Base-by-base conservation (phyloP, 2,329 filamentous ascomycete species). In the Alternaria panax region DNA sequence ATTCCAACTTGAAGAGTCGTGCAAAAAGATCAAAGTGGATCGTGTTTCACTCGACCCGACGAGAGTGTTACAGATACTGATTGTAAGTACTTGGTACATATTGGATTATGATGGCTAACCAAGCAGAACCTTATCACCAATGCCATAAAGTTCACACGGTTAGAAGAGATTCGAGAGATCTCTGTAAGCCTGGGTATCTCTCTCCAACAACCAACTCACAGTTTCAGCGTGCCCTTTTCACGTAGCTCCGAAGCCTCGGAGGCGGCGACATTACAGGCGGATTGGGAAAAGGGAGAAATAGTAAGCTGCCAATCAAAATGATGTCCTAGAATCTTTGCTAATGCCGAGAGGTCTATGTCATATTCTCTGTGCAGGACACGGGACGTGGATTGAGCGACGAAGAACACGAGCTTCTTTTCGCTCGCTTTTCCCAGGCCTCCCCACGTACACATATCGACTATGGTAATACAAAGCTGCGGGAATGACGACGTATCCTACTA, bases 61-160 rank as follows among this genome's bases (percentile, higher is more conserved):
- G 16, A 70, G 80, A 32, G 60, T 81, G 2, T 60, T 81, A 4
- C 80, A 82, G 38, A 76, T 82, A 7, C 57, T 70, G 6, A 70
- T 70, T 24, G 57, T 60, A 57, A 52, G 57, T 47, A 11, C 20
- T 12, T 24, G 16, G 20, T 11, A 25, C 11, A 12, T 47, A 38
- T 3, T 5, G 5, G 14, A 16, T 2, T 20, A 16, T 22, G 12
- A 8, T 3, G 4, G 20, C 54, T 65, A 16, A 62, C 51, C n/a
- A 2, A 75, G 2, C 65, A 72, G 60, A 75, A 76, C 14, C 69
- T 81, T 0, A 66, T 82, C 18, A 81, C 80, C 7, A 81, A 81
- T 47, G 76, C 78, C 2, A 80, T 82, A 68, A 82, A 82, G 45
- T 82, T 82, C 63, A 82, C 79, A 0, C 72, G 77, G 12, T 69